Evolutionary conservation across 805 yeast species (phyloP).

Genomic region (Barnettozyma salicaria): DNA sequence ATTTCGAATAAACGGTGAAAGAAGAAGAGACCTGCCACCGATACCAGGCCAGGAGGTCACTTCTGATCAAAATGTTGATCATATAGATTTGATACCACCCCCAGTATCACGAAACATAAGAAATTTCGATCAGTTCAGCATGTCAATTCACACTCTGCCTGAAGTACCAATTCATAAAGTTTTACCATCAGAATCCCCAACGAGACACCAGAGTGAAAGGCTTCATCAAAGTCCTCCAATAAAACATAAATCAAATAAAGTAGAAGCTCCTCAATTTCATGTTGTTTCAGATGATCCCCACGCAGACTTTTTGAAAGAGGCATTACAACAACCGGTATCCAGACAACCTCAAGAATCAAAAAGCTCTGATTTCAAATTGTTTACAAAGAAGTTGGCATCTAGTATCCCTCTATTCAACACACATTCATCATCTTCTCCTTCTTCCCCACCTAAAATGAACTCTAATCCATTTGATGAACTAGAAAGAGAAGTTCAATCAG

Average conservation of each 20-base stretch:
- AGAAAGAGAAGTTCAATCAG: slow-evolving; percentile 30
- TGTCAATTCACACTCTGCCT: slow-evolving; percentile 20
- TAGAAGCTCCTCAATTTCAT: slow-evolving; percentile 2
- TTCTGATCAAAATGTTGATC: not conserved
- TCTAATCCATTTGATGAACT: slow-evolving; percentile 29
- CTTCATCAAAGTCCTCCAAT: slow-evolving; percentile 4
- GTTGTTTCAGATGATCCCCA: slow-evolving; percentile 1
- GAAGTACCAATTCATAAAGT: slow-evolving; percentile 19
- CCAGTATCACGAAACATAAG: slow-evolving; percentile 20
- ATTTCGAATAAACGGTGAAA: not conserved
- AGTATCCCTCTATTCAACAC: slow-evolving; percentile 11
- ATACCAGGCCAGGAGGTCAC: slow-evolving; percentile 22
- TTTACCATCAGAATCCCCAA: not conserved
- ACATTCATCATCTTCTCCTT: slow-evolving; percentile 1
- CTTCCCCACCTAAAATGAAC: not conserved
- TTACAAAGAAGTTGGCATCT: slow-evolving; percentile 18
- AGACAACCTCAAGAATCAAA: not conserved
- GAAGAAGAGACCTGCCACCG: slow-evolving; percentile 25
- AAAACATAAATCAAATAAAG: slow-evolving; percentile 2
- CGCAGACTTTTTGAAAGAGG: not conserved
- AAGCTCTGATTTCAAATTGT: slow-evolving; percentile 9
- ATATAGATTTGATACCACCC: slow-evolving; percentile 15
- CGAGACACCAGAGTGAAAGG: not conserved
- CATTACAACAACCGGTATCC: slow-evolving; percentile 5
- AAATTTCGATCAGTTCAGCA: slow-evolving; percentile 1